Evolutionary conservation across 257 asterid species (phyloP), one percentile per base, ranked within the genome.

Genomic region (Plantago elongata): DNA sequence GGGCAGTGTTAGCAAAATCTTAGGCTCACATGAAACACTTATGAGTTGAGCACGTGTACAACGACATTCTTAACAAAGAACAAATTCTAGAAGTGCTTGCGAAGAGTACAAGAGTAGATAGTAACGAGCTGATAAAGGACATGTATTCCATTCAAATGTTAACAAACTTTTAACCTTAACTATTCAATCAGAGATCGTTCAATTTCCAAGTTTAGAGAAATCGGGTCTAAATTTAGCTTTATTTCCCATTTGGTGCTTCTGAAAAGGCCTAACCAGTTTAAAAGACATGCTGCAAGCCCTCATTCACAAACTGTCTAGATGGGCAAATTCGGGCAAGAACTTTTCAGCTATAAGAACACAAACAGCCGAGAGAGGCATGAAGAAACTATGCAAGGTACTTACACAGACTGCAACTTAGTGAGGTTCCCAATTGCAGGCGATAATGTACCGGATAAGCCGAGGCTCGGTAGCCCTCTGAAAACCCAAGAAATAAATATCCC

Each of bases 341-440:
- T 0, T 34, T 34, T 34, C 40, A 4, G 40, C 40, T 7, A 7
- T 34, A 34, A 34, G 27, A 34, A 34, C 3, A 34, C 40, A 4
- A 34, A 34, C 8, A 34, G 3, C 40, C 40, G 5, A 34, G 40
- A 34, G 40, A 34, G 5, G 40, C 8, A 34, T 34, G 40, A 34
- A 56, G 11, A 9, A 30, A 37, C 47, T n/a, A 42, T 22, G 64
- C 7, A 16, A 64, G 72, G 11, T 29, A 79, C 99, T 81, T 82
- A 93, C 99, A 93, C 88, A 11, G 88, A 80, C 63, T 87, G 84
- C 85, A 93, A 75, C 63, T 87, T 71, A 17, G 90, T 77, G 72
- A 93, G 96, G 74, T 93, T 93, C 45, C 90, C 96, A 12, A 93
- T 82, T 51, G 87, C 88, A 9, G 94, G 82, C 13, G 97, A 93